phyloP scores from a whole-genome alignment of 495 filamentous ascomycete species.

The Massariosphaeria phaeospora region DNA sequence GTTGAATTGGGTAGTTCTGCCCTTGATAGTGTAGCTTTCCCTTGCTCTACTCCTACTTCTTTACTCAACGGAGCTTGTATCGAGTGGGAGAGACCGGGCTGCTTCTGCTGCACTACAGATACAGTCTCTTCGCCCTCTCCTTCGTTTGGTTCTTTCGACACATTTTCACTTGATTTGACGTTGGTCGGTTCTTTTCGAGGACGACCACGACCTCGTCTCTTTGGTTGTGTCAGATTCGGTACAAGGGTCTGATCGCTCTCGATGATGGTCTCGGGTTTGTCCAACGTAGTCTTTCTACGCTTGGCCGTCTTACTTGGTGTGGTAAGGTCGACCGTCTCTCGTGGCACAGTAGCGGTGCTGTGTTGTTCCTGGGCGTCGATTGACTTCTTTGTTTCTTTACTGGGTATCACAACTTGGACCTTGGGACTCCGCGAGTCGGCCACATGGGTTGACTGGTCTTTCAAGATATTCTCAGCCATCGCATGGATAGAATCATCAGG shows the following conservation, averaged over 20 bases:
- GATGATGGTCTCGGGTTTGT: slow-evolving; percentile 4
- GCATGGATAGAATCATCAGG: background rate
- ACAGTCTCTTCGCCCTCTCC: background rate
- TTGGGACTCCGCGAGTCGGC: background rate
- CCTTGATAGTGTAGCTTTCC: background rate
- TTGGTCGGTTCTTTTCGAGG: slow-evolving; percentile 11
- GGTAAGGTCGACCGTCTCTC: background rate
- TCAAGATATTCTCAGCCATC: background rate
- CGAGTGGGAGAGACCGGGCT: background rate
- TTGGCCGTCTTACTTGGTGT: slow-evolving; percentile 3
- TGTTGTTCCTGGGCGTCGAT: background rate
- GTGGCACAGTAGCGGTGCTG: background rate
- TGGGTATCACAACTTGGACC: slow-evolving; percentile 11
- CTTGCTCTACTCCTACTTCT: background rate
- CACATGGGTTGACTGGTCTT: background rate
- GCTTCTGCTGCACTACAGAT: background rate
- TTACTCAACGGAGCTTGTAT: background rate
- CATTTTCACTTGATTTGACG: background rate
- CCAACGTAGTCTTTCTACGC: slow-evolving; percentile 22
- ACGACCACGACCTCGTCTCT: slow-evolving; percentile 31
- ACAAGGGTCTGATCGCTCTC: background rate
- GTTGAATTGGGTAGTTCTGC: slow-evolving; percentile 9
- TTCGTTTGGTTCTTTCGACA: background rate
- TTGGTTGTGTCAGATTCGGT: slow-evolving; percentile 5
- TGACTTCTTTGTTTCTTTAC: background rate